phyloP scores from a whole-genome alignment of 2,329 filamentous ascomycete species.

The Elsinoe batatas region DNA sequence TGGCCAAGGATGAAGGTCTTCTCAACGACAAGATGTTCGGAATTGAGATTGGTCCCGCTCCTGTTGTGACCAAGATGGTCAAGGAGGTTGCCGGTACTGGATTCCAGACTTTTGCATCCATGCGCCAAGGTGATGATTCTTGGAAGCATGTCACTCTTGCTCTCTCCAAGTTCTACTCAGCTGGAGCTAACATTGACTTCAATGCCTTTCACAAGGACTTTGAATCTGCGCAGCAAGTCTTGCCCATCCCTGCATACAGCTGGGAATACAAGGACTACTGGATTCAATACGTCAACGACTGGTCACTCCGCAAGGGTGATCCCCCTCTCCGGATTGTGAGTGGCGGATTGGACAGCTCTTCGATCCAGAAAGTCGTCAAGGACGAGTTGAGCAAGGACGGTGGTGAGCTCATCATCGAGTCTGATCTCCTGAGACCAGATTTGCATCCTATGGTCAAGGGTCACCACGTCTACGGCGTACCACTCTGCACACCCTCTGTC shows the following conservation, averaged over 20 bases:
- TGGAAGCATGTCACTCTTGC: slow-evolving; percentile 32
- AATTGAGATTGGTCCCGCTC: slow-evolving; percentile 41
- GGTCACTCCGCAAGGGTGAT: slow-evolving; percentile 24
- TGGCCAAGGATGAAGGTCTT: slow-evolving; percentile 19
- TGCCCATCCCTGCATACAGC: slow-evolving; percentile 41
- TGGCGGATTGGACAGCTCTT: slow-evolving; percentile 24
- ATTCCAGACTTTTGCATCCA: slow-evolving; percentile 28
- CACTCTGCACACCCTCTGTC: slow-evolving; percentile 28
- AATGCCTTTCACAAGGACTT: slow-evolving; percentile 49
- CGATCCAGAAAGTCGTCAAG: slow-evolving; percentile 30
- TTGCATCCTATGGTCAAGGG: slow-evolving; percentile 32
- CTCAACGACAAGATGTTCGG: slow-evolving; percentile 30
- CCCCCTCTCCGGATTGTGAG: slow-evolving; percentile 13
- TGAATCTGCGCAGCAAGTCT: slow-evolving; percentile 34
- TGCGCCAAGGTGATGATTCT: slow-evolving; percentile 33
- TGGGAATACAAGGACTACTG: slow-evolving; percentile 30
- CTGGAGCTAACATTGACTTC: slow-evolving; percentile 52
- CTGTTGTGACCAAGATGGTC: slow-evolving; percentile 38
- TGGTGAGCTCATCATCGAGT: slow-evolving; percentile 28
- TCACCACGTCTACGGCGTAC: slow-evolving; percentile 37
- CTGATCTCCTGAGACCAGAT: slow-evolving; percentile 33
- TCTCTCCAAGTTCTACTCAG: slow-evolving; percentile 45
- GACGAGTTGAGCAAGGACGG: slow-evolving; percentile 23
- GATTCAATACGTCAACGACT: slow-evolving; percentile 28
- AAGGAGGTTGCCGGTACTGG: slow-evolving; percentile 25